Base-by-base conservation (phyloP, 2,329 filamentous ascomycete species). In the Volutella citrinella region DNA sequence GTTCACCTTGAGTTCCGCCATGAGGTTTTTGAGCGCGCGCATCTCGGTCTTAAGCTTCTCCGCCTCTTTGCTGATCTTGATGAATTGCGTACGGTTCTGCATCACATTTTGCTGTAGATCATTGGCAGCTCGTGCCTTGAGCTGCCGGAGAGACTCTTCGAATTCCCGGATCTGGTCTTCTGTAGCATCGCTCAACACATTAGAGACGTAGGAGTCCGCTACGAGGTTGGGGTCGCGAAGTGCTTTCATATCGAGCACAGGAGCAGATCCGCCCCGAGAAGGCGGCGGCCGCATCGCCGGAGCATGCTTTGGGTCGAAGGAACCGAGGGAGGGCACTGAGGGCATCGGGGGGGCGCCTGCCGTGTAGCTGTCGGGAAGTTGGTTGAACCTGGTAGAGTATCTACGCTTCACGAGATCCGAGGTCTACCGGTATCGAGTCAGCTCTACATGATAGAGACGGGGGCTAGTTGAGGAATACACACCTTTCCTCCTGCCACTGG, bases 31-130 rank as follows among this genome's bases (percentile, higher is more conserved):
- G 19, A 98, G 76, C 7, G 87, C 87, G 32, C 87, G 80, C 93
- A 98, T 97, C 61, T 98, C 93, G 35, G 80, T 80, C 65, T 97
- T 97, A 38, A 98, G 78, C 67, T 95, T 96, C 64, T 98, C 93
- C 3, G 94, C 93, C 66, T 98, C 93, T 64, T 97, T 96, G 59
- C 90, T 96, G 62, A 98, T 97, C 64, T 95, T 95, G 71, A 98
- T 97, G 57, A 98, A 98, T 55, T 97, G 93, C 0, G 88, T 95
- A 30, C 93, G 82, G 63, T 98, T 98, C 61, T 96, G 90, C 64
- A 95, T 91, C 31, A 98, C 85, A 63, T 90, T 97, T 56, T 94
- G 87, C 62, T 97, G 91, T 15, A 98, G 72, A 51, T 97, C 90
- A 30, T 80, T 75, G 6, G 84, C 83, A 8, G 88, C 89, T 36